These are phyloP conservation scores for Actinomortierella wolfii DNA, from an alignment of 371 early-diverging fungal genomes.

Conservation along the genomic window DNA sequence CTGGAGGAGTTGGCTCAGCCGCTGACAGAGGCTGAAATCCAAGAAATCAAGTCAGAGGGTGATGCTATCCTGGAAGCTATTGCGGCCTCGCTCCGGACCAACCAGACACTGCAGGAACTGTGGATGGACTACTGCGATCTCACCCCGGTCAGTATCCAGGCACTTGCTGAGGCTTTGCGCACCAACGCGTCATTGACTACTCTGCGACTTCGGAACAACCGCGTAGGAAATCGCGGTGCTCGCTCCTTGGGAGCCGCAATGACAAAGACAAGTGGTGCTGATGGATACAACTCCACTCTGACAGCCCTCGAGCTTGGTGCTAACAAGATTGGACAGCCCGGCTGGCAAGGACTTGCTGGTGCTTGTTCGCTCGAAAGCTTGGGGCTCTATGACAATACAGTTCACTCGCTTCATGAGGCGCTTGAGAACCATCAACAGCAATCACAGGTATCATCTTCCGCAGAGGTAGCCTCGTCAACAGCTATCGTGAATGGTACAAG, in stretches of 20 bases:
- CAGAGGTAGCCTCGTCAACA: neutral
- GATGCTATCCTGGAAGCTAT: conserved; percentile 50
- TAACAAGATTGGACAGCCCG: conserved; percentile 49
- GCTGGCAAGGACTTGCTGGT: conserved; percentile 51
- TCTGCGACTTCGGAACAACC: conserved; percentile 54
- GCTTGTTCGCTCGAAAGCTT: conserved; percentile 49
- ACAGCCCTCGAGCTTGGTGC: conserved; percentile 55
- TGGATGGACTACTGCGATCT: conserved; percentile 60
- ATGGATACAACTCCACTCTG: conserved; percentile 22
- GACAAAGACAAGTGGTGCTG: neutral
- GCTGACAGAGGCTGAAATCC: conserved; percentile 27
- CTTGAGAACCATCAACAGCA: conserved; percentile 36
- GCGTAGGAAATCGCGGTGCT: conserved; percentile 58
- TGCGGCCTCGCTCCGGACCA: conserved; percentile 34
- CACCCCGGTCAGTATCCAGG: conserved; percentile 39
- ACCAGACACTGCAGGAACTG: conserved; percentile 46
- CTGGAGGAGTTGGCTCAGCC: conserved; percentile 10
- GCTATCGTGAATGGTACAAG: conserved; percentile 12
- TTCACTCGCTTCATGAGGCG: conserved; percentile 49
- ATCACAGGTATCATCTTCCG: too few species aligned
- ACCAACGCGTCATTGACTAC: conserved; percentile 43
- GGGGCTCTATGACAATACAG: conserved; percentile 57
- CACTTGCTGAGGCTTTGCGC: conserved; percentile 26
- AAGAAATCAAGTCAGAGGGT: conserved; percentile 48
- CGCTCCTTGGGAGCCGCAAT: conserved; percentile 36